These are phyloP conservation scores for Aspergillus brunneoviolaceus DNA, from an alignment of 2,329 filamentous ascomycete species.

Conservation along the genomic window DNA sequence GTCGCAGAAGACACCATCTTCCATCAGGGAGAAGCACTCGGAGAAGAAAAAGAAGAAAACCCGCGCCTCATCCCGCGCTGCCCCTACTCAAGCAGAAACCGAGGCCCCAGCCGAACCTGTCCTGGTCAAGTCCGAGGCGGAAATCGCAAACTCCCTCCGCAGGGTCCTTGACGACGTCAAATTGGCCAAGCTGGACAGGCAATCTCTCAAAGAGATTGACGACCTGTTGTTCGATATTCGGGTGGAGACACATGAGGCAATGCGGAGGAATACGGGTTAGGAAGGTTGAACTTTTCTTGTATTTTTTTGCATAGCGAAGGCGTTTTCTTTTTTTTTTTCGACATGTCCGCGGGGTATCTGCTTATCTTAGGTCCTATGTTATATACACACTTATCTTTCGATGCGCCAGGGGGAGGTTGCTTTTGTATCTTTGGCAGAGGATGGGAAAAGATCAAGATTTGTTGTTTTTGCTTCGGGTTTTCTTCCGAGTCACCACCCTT, in stretches of 20 bases:
- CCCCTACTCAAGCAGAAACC: background rate
- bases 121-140: background rate
- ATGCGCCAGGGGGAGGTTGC: background rate
- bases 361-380: background rate
- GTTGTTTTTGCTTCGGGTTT: background rate
- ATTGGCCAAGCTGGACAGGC: slow-evolving; percentile 59
- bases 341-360: background rate
- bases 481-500: background rate
- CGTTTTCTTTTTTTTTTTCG: slow-evolving; percentile 19
- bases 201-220: slow-evolving; percentile 70
- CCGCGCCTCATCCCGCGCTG: background rate
- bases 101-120: background rate
- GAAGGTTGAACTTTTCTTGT: slow-evolving; percentile 12
- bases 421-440: background rate
- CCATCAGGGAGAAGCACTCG: background rate
- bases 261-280: slow-evolving; percentile 47
- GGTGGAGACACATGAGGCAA: slow-evolving; percentile 69
- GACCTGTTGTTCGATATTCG: slow-evolving; percentile 78
- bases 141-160: slow-evolving; percentile 56
- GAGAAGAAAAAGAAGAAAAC: slow-evolving; percentile 6
- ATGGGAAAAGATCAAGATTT: background rate
- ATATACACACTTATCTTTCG: slow-evolving; percentile 2
- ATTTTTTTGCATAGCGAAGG: slow-evolving; percentile 38
- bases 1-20: background rate
- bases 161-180: slow-evolving; percentile 61